phyloP scores from a whole-genome alignment of 2,329 filamentous ascomycete genomes.

The Alternaria sp. region DNA sequence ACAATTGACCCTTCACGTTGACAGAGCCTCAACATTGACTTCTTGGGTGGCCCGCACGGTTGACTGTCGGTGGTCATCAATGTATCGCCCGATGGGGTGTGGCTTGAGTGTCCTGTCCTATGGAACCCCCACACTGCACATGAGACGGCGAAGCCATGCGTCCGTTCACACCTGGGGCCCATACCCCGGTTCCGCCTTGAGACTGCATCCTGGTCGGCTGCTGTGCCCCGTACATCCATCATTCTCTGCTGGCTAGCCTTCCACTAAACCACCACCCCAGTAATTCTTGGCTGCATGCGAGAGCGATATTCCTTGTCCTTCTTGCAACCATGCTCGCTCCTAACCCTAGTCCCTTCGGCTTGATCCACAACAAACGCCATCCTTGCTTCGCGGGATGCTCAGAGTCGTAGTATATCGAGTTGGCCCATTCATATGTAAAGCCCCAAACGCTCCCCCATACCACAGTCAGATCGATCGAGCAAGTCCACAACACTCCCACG shows the following conservation, averaged over 20 bases:
- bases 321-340: slow-evolving; percentile 41
- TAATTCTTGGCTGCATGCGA: slow-evolving; percentile 44
- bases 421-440: slow-evolving; percentile 43
- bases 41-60: slow-evolving; percentile 14
- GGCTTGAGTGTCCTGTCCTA: slow-evolving; percentile 32
- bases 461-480: slow-evolving; percentile 30
- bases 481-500: slow-evolving; percentile 41
- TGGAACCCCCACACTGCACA: slow-evolving; percentile 42
- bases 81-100: slow-evolving; percentile 31
- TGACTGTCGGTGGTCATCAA: slow-evolving; percentile 11
- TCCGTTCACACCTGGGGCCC: slow-evolving; percentile 35
- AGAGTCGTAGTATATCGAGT: slow-evolving; percentile 29
- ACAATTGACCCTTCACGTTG: neutral
- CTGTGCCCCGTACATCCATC: slow-evolving; percentile 31
- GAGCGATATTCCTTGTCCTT: slow-evolving; percentile 38
- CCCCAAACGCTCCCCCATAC: slow-evolving; percentile 40
- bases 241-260: slow-evolving; percentile 32
- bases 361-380: slow-evolving; percentile 43
- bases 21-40: slow-evolving; percentile 1
- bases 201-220: slow-evolving; percentile 37
- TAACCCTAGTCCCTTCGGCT: slow-evolving; percentile 34
- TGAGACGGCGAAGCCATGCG: slow-evolving; percentile 40
- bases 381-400: slow-evolving; percentile 42
- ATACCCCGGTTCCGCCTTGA: slow-evolving; percentile 34
- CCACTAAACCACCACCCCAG: slow-evolving; percentile 42